phyloP scores from a whole-genome alignment of 371 early-diverging fungal species.

The Dichotomocladium elegans region DNA sequence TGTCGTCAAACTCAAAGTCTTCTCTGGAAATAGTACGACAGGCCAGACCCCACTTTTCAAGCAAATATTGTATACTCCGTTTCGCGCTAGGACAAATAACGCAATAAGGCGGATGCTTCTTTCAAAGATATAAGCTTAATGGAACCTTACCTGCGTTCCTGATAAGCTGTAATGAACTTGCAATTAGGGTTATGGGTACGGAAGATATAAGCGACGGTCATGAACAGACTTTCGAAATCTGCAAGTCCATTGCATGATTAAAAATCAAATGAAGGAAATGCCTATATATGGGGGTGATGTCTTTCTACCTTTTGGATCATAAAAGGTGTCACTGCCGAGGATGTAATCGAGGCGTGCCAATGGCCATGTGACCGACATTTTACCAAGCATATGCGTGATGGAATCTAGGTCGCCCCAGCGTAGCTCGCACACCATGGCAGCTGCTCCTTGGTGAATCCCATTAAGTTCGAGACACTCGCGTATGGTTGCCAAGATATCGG shows the following conservation, averaged over 20 bases:
- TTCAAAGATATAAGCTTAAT: neutral
- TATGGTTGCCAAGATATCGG: no score
- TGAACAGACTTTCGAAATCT: conserved; percentile 56
- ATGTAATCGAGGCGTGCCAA: no score
- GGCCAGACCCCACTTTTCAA: conserved; percentile 49
- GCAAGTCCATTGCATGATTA: neutral
- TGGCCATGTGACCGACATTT: no score
- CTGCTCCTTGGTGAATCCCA: no score
- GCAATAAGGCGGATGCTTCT: neutral
- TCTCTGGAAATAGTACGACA: conserved; percentile 39
- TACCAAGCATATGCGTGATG: no score
- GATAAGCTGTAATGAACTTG: conserved; percentile 50
- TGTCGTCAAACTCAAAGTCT: conserved; percentile 40
- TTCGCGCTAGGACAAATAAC: conserved; percentile 33
- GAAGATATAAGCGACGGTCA: conserved; percentile 43
- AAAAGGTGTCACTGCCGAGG: no score
- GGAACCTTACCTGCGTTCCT: conserved; percentile 35
- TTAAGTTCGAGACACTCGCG: no score
- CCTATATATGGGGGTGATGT: no score
- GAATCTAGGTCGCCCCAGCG: no score
- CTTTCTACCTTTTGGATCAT: no score
- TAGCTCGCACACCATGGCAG: no score
- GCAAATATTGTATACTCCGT: conserved; percentile 46
- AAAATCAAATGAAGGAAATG: no score
- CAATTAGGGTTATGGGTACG: conserved; percentile 46